These are phyloP conservation scores for Malassezia nana DNA, from an alignment of 1,284 basidiomycete species.

Conservation along the genomic window DNA sequence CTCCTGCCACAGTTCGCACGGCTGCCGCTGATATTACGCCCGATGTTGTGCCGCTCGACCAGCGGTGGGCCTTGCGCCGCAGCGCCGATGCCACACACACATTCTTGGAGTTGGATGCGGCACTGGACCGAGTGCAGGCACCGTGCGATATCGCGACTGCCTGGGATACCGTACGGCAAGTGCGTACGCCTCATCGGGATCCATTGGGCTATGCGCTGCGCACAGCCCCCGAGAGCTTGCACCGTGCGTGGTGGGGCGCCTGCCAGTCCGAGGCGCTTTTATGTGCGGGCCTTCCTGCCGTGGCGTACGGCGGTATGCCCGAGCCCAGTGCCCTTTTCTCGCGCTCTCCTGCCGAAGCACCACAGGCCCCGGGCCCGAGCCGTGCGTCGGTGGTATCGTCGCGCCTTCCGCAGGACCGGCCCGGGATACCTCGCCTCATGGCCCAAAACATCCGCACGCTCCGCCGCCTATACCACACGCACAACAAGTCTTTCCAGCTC, in stretches of 20 bases:
- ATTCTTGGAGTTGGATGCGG: constrained; percentile 25
- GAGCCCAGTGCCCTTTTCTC: background rate
- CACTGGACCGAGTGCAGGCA: background rate
- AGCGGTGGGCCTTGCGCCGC: constrained; percentile 61
- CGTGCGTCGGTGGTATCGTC: background rate
- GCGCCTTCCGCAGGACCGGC: constrained; percentile 21
- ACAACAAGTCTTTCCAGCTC: constrained; percentile 34
- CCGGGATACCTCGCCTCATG: constrained; percentile 27
- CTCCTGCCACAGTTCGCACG: too few species aligned
- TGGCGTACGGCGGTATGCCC: constrained; percentile 14
- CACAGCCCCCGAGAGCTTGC: background rate
- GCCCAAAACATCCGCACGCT: constrained; percentile 37
- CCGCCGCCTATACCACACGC: constrained; percentile 35
- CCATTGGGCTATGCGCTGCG: constrained; percentile 9
- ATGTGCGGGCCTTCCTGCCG: constrained; percentile 21
- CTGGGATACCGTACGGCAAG: background rate
- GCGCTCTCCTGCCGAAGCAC: background rate
- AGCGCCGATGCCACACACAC: constrained; percentile 62
- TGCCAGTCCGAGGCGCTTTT: constrained; percentile 26
- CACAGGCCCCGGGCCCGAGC: background rate
- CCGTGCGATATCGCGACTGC: background rate
- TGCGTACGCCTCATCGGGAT: constrained; percentile 17
- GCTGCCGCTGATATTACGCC: background rate
- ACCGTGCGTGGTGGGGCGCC: constrained; percentile 29
- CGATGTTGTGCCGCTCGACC: constrained; percentile 34